Percentiles rank a stretch among this genome's conserved stretches.
Evolutionary conservation across 2,329 filamentous ascomycete species (phyloP).

Genomic region (Pseudocercospora macadamiae): DNA sequence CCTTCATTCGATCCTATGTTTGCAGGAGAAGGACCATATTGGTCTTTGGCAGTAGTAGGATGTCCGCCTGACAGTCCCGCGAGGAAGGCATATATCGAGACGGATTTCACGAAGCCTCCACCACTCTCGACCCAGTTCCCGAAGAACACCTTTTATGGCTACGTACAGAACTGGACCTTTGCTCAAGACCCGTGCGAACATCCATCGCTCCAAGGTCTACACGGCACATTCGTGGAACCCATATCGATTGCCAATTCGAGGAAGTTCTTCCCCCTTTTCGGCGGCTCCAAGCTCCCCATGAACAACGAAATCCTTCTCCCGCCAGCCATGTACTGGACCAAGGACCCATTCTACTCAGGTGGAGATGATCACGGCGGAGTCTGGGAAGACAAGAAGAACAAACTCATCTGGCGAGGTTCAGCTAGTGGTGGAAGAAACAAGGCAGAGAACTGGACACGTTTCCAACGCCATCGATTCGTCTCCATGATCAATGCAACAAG

Average conservation of each 20-base stretch:
- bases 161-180: conserved; percentile 52
- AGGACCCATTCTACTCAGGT: conserved; percentile 48
- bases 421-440: conserved; percentile 53
- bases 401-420: conserved; percentile 52
- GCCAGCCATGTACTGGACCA: conserved; percentile 54
- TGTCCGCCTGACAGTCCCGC: conserved; percentile 46
- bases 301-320: conserved; percentile 59
- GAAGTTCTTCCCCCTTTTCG: conserved; percentile 53
- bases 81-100: conserved; percentile 39
- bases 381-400: conserved; percentile 49
- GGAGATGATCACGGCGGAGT: conserved; percentile 42
- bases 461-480: conserved; percentile 76
- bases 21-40: conserved; percentile 42
- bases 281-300: conserved; percentile 53
- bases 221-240: conserved; percentile 55
- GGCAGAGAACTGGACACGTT: conserved; percentile 67
- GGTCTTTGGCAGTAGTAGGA: conserved; percentile 46
- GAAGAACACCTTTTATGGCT: conserved; percentile 45
- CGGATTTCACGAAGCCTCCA: conserved; percentile 44
- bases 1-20: conserved; percentile 39
- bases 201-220: conserved; percentile 48
- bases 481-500: conserved; percentile 71
- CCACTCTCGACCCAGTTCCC: conserved; percentile 37
- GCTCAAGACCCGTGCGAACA: conserved; percentile 51
- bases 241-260: conserved; percentile 49